Percentiles rank a stretch among this genome's conserved stretches.
Evolutionary conservation across 164 flowering plant species (phyloP).

Genomic region (Vitis amurensis): DNA sequence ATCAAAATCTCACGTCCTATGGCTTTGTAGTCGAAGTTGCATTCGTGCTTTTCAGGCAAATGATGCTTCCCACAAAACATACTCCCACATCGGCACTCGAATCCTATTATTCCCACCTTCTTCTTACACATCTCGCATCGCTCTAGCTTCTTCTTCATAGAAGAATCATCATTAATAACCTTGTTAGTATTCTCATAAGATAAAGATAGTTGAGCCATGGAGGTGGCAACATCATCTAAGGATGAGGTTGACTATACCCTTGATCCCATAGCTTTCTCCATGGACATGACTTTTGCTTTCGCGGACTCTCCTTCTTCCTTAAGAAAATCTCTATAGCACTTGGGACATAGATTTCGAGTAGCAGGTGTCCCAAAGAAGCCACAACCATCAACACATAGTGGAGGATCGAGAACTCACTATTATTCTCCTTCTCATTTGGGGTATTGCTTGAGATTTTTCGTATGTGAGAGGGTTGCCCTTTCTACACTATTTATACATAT

Average conservation of each 20-base stretch:
- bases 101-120: slow-evolving; percentile 24
- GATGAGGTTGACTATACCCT: too few relatives aligned
- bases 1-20: slow-evolving; percentile 11
- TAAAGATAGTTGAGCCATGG: too few relatives aligned
- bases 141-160: too few relatives aligned
- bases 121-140: slow-evolving; percentile 15
- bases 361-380: background rate
- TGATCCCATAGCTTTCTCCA: too few relatives aligned
- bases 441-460: too few relatives aligned
- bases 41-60: slow-evolving; percentile 21
- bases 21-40: slow-evolving; percentile 24
- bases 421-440: too few relatives aligned
- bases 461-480: too few relatives aligned
- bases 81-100: slow-evolving; percentile 25
- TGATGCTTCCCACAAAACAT: slow-evolving; percentile 25
- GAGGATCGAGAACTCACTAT: background rate
- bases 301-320: background rate
- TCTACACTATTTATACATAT: too few relatives aligned
- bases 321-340: slow-evolving; percentile 9
- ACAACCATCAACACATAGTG: background rate
- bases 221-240: too few relatives aligned
- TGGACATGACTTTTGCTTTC: too few relatives aligned
- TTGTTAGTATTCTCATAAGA: too few relatives aligned
- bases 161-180: too few relatives aligned
- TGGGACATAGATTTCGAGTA: background rate